Base-by-base conservation (phyloP, 148 eudicot genomes). In the Suaeda aralocaspica region DNA sequence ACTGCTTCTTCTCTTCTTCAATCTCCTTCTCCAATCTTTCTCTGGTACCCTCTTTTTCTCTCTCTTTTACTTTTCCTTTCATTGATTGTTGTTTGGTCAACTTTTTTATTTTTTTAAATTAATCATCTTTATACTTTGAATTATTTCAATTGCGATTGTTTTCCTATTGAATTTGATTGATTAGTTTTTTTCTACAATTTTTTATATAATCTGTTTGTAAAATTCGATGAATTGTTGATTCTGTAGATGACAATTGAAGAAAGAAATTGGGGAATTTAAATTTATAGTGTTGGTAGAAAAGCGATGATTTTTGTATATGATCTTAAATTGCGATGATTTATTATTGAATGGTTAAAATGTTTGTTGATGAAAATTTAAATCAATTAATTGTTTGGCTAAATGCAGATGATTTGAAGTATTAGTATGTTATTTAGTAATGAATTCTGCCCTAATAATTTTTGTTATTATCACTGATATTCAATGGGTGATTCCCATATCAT, bases 11-110 rank as follows among this genome's bases (percentile, higher is more conserved):
- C n/a, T 77, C 42, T 34, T 77, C 24, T 57, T 50, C 66, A 78
- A 68, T 78, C 73, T 73, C 45, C 74, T 73, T 11, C 74, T 68
- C 8, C 73, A 78, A 73, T 73, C 77, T 31, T 70, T 68, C 31
- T 78, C 81, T 41, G 64, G 64, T 60, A 26, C 12, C 12, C 30
- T 24, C 30, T 9, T 16, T 31, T 44, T 34, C 48, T 62, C 46
- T 12, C 2, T 22, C 15, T 12, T 13, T 6, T 9, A 56, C 1
- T 56, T 13, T 56, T 26, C 31, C 22, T 24, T 18, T n/a, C 6
- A 62, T 62, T 7, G 46, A 15, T 8, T 33, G 33, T 30, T 31
- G 5, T 46, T 31, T 11, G 41, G 21, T 30, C 12, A 16, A 56
- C 1, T 21, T 16, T 1, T 30, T 9, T 19, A 16, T 30, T 29